phyloP scores from a whole-genome alignment of 768 basidiomycete species.

The Agrocybe pediades region DNA sequence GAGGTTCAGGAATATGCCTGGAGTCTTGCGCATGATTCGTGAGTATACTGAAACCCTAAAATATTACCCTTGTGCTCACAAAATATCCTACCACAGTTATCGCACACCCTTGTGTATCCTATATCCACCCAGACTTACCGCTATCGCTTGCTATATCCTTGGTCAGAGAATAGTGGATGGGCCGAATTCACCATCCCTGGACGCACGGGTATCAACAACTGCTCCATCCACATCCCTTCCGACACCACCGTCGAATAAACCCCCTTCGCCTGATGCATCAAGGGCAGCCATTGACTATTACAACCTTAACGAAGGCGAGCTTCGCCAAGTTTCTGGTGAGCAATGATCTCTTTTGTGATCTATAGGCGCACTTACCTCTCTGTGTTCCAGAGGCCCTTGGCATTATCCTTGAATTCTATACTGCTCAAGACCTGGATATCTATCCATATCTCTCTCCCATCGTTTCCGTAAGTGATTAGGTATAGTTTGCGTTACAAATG shows the following conservation, averaged over 20 bases:
- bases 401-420: slow-evolving; percentile 75
- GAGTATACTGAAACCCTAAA: slow-evolving; percentile 25
- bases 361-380: slow-evolving; percentile 4
- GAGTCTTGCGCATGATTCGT: slow-evolving; percentile 91
- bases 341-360: neutral
- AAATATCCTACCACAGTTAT: slow-evolving; percentile 48
- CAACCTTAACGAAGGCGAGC: slow-evolving; percentile 59
- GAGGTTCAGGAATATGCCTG: slow-evolving; percentile 75
- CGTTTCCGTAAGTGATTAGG: slow-evolving; percentile 42
- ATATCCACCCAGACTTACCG: slow-evolving; percentile 68
- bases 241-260: slow-evolving; percentile 79
- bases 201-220: slow-evolving; percentile 71
- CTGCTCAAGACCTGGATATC: slow-evolving; percentile 53
- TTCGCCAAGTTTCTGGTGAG: slow-evolving; percentile 63
- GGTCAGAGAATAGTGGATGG: slow-evolving; percentile 75
- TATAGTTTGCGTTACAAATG: neutral
- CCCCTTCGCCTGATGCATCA: slow-evolving; percentile 68
- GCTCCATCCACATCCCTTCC: slow-evolving; percentile 77
- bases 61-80: neutral
- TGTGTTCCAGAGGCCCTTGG: slow-evolving; percentile 53
- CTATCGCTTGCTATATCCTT: slow-evolving; percentile 76
- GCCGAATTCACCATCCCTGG: slow-evolving; percentile 71
- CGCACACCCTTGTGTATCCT: slow-evolving; percentile 79
- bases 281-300: slow-evolving; percentile 71
- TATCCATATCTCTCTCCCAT: slow-evolving; percentile 55